Evolutionary conservation across 805 yeast genomes (phyloP).

Genomic region (Sugiyamaella boreocaroliniensis): DNA sequence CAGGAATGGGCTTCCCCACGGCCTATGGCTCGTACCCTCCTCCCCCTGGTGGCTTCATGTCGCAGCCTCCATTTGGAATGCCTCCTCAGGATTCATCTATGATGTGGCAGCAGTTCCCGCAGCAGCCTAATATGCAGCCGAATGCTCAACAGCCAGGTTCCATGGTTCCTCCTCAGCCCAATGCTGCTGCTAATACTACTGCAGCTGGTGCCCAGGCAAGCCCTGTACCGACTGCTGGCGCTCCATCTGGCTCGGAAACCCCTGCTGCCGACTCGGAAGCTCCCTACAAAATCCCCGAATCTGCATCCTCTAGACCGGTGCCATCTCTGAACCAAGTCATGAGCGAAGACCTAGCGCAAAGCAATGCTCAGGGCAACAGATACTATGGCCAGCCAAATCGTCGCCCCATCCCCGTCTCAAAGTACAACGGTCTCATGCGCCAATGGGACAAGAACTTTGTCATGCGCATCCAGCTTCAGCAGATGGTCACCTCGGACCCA

Average conservation of each 20-base stretch:
- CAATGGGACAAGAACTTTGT: conserved; percentile 95
- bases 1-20: conserved; percentile 13
- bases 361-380: conserved; percentile 16
- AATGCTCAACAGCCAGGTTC: conserved; percentile 3
- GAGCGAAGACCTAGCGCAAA: conserved; percentile 18
- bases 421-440: conserved; percentile 90
- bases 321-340: conserved; percentile 18
- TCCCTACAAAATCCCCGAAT: conserved; percentile 11
- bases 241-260: neutral
- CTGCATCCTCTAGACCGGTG: conserved; percentile 1
- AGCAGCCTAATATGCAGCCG: conserved; percentile 1
- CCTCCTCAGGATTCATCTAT: conserved; percentile 10
- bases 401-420: conserved; percentile 40
- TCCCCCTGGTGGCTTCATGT: conserved; percentile 5
- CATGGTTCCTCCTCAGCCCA: neutral
- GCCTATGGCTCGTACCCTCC: conserved; percentile 1
- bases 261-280: neutral
- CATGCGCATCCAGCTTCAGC: conserved; percentile 88
- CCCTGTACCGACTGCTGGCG: neutral
- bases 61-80: conserved; percentile 8
- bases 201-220: no score
- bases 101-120: conserved; percentile 8
- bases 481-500: conserved; percentile 95
- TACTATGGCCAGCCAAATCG: conserved; percentile 13
- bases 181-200: conserved; percentile 3